phyloP scores from a whole-genome alignment of 768 basidiomycete genomes.

The Vishniacozyma victoriae region DNA sequence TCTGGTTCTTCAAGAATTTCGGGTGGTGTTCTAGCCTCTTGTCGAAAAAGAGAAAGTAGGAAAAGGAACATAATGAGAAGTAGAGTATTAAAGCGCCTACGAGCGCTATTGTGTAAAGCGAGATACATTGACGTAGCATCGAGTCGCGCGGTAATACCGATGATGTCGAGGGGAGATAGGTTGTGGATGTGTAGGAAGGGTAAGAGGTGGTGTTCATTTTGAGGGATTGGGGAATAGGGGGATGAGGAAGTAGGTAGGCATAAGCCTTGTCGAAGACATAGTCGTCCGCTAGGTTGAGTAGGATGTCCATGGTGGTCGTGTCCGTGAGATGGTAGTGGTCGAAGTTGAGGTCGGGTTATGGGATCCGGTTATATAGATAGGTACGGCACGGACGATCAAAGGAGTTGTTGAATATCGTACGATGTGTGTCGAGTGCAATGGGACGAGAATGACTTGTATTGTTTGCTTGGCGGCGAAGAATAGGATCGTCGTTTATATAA shows the following conservation, averaged over 20 bases:
- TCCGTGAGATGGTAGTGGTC: neutral
- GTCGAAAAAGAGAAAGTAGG: constrained; percentile 84
- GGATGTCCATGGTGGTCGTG: constrained; percentile 64
- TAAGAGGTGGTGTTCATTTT: constrained; percentile 16
- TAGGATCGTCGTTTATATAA: no score
- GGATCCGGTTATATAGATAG: neutral
- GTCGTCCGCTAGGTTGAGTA: constrained; percentile 67
- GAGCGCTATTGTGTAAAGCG: constrained; percentile 65
- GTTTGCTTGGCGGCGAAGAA: no score
- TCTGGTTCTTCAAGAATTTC: constrained; percentile 82
- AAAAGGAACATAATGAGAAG: constrained; percentile 77
- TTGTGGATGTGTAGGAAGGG: constrained; percentile 24
- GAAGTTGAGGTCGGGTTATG: neutral
- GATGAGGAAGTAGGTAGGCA: constrained; percentile 62
- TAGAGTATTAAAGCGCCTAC: constrained; percentile 80
- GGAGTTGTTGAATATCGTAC: no score
- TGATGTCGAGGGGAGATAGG: constrained; percentile 7
- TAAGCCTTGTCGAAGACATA: constrained; percentile 72
- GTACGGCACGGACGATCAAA: no score
- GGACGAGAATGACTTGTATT: neutral
- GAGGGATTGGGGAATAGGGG: constrained; percentile 15
- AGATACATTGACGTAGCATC: constrained; percentile 66
- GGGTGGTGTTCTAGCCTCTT: constrained; percentile 92
- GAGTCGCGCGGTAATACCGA: constrained; percentile 61
- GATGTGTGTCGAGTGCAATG: no score